phyloP scores from a whole-genome alignment of 2,329 filamentous ascomycete genomes.

The Ascochyta koolunga region DNA sequence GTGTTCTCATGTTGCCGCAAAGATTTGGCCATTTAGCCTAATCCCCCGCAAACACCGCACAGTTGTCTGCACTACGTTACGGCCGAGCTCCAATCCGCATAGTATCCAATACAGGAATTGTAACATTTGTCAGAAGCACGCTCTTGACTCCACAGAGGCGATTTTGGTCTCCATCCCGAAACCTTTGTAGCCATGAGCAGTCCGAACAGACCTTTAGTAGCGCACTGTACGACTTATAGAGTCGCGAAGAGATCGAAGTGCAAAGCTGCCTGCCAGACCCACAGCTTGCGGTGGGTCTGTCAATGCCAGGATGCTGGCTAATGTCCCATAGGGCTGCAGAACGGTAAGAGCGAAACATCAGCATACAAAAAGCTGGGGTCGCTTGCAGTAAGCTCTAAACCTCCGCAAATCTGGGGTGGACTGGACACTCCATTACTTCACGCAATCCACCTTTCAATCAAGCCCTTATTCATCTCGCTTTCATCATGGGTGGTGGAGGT shows the following conservation, averaged over 20 bases:
- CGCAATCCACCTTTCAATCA: background rate
- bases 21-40: slow-evolving; percentile 8
- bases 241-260: background rate
- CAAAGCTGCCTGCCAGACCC: slow-evolving; percentile 10
- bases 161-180: slow-evolving; percentile 3
- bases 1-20: background rate
- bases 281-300: slow-evolving; percentile 9
- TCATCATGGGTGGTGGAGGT: slow-evolving; percentile 33
- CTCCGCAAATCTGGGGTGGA: slow-evolving; percentile 6
- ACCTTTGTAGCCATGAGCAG: background rate
- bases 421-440: background rate
- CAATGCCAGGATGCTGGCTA: slow-evolving; percentile 26
- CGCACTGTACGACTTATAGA: background rate
- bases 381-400: slow-evolving; percentile 10
- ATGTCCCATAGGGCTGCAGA: slow-evolving; percentile 14
- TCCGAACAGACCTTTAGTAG: background rate
- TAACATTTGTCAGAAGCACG: background rate
- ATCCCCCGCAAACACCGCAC: slow-evolving; percentile 4
- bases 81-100: background rate
- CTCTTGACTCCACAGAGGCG: background rate
- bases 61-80: slow-evolving; percentile 3
- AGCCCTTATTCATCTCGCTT: background rate
- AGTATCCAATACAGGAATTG: background rate
- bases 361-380: slow-evolving; percentile 14
- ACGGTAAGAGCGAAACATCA: slow-evolving; percentile 1